These are phyloP conservation scores for Cryoendolithus antarcticus DNA, from an alignment of 2,329 filamentous ascomycete species.

Conservation along the genomic window DNA sequence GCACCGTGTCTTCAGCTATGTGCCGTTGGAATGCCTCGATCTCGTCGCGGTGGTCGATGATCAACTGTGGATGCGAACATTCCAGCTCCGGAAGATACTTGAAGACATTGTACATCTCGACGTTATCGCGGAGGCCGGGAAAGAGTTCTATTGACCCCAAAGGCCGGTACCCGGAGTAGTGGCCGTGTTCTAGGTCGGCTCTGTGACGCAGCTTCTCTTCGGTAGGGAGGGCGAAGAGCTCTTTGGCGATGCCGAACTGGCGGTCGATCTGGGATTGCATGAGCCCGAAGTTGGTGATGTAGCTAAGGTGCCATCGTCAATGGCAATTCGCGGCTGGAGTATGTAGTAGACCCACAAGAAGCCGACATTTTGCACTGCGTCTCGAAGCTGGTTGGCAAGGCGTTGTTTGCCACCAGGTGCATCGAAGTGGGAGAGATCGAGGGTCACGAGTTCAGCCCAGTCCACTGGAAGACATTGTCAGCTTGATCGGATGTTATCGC, in stretches of 20 bases:
- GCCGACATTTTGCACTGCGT: conserved; percentile 37
- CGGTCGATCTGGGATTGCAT: conserved; percentile 46
- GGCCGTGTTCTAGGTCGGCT: conserved; percentile 18
- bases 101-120: conserved; percentile 49
- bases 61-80: conserved; percentile 32
- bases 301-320: conserved; percentile 18
- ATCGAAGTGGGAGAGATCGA: conserved; percentile 44
- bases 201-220: conserved; percentile 49
- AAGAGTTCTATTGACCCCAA: conserved; percentile 5
- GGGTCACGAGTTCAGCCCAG: conserved; percentile 46
- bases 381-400: conserved; percentile 41
- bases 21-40: conserved; percentile 43
- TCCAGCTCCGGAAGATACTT: conserved; percentile 37
- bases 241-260: conserved; percentile 49
- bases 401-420: conserved; percentile 42
- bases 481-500: not conserved
- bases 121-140: conserved; percentile 32
- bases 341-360: conserved; percentile 33
- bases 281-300: conserved; percentile 52
- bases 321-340: not conserved
- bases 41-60: conserved; percentile 39
- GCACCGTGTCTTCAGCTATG: conserved; percentile 43
- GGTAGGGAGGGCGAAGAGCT: conserved; percentile 43
- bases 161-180: conserved; percentile 17
- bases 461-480: conserved; percentile 1